Percentiles rank a stretch among this genome's conserved stretches.
Evolutionary conservation across 1,284 basidiomycete species (phyloP).

Genomic region (Ustilago sp.): DNA sequence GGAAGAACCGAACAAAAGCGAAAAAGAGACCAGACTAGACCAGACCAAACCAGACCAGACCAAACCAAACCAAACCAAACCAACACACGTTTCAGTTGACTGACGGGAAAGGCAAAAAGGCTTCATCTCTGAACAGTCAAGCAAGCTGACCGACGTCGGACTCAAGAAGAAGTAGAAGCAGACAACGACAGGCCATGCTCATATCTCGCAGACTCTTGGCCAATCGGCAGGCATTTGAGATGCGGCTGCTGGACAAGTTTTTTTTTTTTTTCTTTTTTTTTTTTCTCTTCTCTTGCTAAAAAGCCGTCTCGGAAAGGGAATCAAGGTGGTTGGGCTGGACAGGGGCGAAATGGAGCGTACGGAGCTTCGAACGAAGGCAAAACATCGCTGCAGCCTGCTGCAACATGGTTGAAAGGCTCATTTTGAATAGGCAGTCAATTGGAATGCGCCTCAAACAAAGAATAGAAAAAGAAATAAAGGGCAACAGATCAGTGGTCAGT

Average conservation of each 20-base stretch:
- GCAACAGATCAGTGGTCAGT: slow-evolving; percentile 3
- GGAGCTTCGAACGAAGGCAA: slow-evolving; percentile 12
- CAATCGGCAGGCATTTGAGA: slow-evolving; percentile 48
- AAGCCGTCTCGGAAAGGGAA: not conserved
- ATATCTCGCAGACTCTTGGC: slow-evolving; percentile 52
- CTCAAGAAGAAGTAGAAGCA: no score
- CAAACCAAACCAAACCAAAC: not conserved
- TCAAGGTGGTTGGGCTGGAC: not conserved
- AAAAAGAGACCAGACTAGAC: not conserved
- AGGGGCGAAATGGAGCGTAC: slow-evolving; percentile 5
- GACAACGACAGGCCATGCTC: slow-evolving; percentile 4
- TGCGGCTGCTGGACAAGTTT: slow-evolving; percentile 34
- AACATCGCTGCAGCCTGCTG: slow-evolving; percentile 7
- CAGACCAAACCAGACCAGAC: no score
- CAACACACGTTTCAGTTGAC: not conserved
- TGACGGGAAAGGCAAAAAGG: not conserved
- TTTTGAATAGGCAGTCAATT: not conserved
- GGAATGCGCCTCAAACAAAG: not conserved
- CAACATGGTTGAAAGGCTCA: not conserved
- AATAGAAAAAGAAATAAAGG: not conserved
- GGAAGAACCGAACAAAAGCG: slow-evolving; percentile 38
- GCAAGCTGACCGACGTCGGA: slow-evolving; percentile 25
- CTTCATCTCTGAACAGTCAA: slow-evolving; percentile 25
- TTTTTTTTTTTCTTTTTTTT: not conserved
- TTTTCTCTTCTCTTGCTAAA: not conserved